Conservation (phyloP, 345 rosid genomes). For the Raphanus raphanistrum region DNA sequence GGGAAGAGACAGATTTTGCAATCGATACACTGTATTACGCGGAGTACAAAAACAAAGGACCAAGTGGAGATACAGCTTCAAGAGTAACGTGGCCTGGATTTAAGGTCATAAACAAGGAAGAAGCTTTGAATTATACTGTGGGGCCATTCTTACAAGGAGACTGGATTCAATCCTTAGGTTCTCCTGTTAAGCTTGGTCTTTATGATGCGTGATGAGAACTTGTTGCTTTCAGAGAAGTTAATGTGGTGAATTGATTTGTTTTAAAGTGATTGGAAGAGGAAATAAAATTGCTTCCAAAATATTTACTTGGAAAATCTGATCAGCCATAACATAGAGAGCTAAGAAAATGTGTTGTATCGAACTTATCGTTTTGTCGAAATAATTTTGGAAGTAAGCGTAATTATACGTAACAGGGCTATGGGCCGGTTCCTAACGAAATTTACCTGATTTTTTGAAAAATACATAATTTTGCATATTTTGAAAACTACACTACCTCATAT, state of each 20-base stretch:
- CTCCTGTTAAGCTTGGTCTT: slow-evolving; percentile 48
- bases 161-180: slow-evolving; percentile 47
- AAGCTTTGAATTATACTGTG: slow-evolving; percentile 59
- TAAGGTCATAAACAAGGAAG: slow-evolving; percentile 46
- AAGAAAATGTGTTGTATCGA: too few species aligned
- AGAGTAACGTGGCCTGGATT: slow-evolving; percentile 82
- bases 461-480: too few species aligned
- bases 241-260: background rate
- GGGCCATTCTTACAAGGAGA: slow-evolving; percentile 57
- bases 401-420: too few species aligned
- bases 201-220: slow-evolving; percentile 20
- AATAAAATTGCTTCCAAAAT: background rate
- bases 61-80: slow-evolving; percentile 44
- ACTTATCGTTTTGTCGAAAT: too few species aligned
- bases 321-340: background rate
- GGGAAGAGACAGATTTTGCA: slow-evolving; percentile 52
- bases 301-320: background rate
- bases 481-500: too few species aligned
- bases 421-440: too few species aligned
- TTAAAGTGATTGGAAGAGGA: background rate
- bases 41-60: slow-evolving; percentile 71
- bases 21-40: slow-evolving; percentile 59
- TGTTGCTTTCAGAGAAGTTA: background rate
- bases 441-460: too few species aligned
- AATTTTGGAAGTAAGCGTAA: too few species aligned